phyloP scores from a whole-genome alignment of 2,329 filamentous ascomycete genomes.

The Fusarium lateritium region DNA sequence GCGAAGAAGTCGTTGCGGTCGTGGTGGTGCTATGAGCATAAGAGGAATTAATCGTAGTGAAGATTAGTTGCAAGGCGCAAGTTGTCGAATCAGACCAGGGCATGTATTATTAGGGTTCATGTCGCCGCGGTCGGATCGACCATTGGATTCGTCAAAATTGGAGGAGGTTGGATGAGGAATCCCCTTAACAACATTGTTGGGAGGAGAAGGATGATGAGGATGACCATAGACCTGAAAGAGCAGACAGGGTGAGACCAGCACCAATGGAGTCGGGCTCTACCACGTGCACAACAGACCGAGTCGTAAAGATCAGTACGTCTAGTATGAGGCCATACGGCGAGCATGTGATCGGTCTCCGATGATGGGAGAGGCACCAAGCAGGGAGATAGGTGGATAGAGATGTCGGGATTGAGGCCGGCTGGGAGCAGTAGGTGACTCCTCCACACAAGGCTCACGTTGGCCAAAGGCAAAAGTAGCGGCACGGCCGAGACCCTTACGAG shows the following conservation, averaged over 20 bases:
- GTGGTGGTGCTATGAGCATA: slow-evolving; percentile 49
- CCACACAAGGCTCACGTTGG: slow-evolving; percentile 71
- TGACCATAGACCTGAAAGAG: slow-evolving; percentile 42
- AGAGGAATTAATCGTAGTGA: slow-evolving; percentile 41
- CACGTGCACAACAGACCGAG: slow-evolving; percentile 50
- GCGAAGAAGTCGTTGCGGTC: slow-evolving; percentile 50
- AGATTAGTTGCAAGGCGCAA: slow-evolving; percentile 31
- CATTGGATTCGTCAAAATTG: slow-evolving; percentile 29
- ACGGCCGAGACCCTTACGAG: slow-evolving; percentile 86
- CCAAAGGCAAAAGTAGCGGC: slow-evolving; percentile 98
- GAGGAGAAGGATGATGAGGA: slow-evolving; percentile 24
- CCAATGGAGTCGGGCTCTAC: slow-evolving; percentile 40
- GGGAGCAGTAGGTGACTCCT: slow-evolving; percentile 73
- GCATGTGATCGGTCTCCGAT: slow-evolving; percentile 66
- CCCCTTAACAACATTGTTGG: slow-evolving; percentile 34
- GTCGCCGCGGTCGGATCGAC: slow-evolving; percentile 28
- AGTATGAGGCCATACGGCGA: slow-evolving; percentile 77
- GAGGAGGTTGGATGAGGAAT: slow-evolving; percentile 28
- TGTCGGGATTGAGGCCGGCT: slow-evolving; percentile 59
- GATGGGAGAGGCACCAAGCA: slow-evolving; percentile 63
- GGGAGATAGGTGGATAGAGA: slow-evolving; percentile 56
- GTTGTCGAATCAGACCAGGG: slow-evolving; percentile 23
- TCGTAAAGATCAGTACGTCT: slow-evolving; percentile 49
- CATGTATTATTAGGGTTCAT: slow-evolving; percentile 37
- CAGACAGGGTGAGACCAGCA: slow-evolving; percentile 49